Percentiles rank a stretch among this genome's conserved stretches.
phyloP scores from a whole-genome alignment of 176 grass and related monocot genomes.

The Raddia distichophylla region DNA sequence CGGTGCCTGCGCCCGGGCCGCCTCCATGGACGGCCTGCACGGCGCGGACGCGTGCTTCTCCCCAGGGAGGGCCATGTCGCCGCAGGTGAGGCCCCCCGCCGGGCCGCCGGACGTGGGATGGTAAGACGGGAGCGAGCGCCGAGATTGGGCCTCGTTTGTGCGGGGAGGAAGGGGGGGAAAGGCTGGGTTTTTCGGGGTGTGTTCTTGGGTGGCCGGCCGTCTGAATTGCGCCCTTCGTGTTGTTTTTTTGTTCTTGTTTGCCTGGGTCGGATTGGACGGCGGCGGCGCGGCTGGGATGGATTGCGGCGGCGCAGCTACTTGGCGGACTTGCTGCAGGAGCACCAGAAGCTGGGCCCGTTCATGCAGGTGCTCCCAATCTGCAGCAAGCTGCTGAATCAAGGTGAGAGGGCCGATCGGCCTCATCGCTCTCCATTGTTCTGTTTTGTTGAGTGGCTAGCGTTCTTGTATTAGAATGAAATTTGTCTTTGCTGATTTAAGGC shows the following conservation, averaged over 20 bases:
- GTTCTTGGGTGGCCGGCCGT: not conserved
- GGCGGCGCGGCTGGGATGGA: conserved; percentile 20
- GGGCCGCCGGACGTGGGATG: conserved; percentile 53
- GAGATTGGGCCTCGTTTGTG: conserved; percentile 32
- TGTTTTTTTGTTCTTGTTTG: not conserved
- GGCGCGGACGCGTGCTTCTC: conserved; percentile 65
- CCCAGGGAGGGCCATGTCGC: conserved; percentile 58
- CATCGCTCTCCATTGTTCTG: not conserved
- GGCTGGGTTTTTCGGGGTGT: conserved; percentile 29
- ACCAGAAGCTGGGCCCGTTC: conserved; percentile 89
- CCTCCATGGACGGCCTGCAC: conserved; percentile 68
- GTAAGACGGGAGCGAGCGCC: conserved; percentile 38
- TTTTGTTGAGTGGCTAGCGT: conserved; percentile 22
- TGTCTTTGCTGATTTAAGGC: not conserved
- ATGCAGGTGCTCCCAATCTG: conserved; percentile 90
- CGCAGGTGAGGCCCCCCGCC: conserved; percentile 54
- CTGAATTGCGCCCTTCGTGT: conserved; percentile 38
- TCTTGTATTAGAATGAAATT: conserved; percentile 30
- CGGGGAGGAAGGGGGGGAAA: not conserved
- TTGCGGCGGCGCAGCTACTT: conserved; percentile 66
- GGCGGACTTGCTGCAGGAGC: conserved; percentile 81
- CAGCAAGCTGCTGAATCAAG: conserved; percentile 75
- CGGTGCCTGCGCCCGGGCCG: conserved; percentile 32
- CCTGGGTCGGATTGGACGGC: conserved; percentile 29
- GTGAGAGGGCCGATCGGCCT: conserved; percentile 42